phyloP scores from a whole-genome alignment of 2,329 filamentous ascomycete genomes.

The Arachnopeziza araneosa region DNA sequence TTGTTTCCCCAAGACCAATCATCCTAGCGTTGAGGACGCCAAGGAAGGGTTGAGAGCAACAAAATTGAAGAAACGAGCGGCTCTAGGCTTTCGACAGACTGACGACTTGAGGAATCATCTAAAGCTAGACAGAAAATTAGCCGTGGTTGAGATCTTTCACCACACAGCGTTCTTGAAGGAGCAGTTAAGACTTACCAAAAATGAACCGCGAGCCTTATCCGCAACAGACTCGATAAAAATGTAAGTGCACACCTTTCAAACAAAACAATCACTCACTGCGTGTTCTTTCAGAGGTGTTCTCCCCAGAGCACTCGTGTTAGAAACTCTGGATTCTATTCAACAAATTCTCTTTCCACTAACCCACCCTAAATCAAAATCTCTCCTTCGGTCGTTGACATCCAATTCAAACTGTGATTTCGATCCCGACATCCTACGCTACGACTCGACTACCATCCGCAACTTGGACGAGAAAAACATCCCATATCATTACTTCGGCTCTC shows the following conservation, averaged over 20 bases:
- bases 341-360: slow-evolving; percentile 22
- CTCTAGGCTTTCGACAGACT: slow-evolving; percentile 23
- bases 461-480: slow-evolving; percentile 18
- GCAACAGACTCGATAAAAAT: slow-evolving; percentile 8
- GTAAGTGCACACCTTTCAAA: slow-evolving; percentile 3
- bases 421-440: slow-evolving; percentile 10
- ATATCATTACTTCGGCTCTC: slow-evolving; percentile 27
- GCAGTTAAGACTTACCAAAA: slow-evolving; percentile 18
- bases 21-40: slow-evolving; percentile 19
- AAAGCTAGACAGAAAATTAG: slow-evolving; percentile 24
- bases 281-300: slow-evolving; percentile 8
- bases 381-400: slow-evolving; percentile 14
- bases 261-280: neutral
- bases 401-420: slow-evolving; percentile 14
- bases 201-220: slow-evolving; percentile 1
- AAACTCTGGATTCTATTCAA: slow-evolving; percentile 25
- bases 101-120: slow-evolving; percentile 30
- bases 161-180: slow-evolving; percentile 30
- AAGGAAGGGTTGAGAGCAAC: slow-evolving; percentile 21
- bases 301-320: slow-evolving; percentile 24
- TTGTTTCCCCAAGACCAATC: slow-evolving; percentile 20
- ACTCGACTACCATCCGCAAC: slow-evolving; percentile 5
- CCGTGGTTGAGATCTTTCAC: slow-evolving; percentile 28
- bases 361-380: slow-evolving; percentile 15
- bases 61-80: slow-evolving; percentile 24